Base-by-base conservation (phyloP, 768 basidiomycete genomes). In the Tulasnella calospora region DNA sequence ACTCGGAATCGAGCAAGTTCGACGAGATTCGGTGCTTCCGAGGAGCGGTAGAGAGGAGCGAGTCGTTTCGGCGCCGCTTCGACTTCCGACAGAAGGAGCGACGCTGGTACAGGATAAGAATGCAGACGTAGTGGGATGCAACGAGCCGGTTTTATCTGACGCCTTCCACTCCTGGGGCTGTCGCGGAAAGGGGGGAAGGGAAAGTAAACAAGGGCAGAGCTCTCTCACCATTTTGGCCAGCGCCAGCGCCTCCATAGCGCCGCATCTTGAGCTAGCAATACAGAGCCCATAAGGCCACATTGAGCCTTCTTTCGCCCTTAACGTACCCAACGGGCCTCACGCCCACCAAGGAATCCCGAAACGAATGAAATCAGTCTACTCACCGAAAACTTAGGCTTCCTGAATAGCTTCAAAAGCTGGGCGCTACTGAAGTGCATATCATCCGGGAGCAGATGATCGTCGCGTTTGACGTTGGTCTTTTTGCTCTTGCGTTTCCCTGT, bases 341-440 rank as follows among this genome's bases (percentile, higher is more conserved):
- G 21, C 75, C 33, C 9, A 33, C 17, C 8, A 13, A 46, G 12
- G 10, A 51, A 55, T 7, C 19, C 46, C 6, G 21, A 51, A 71
- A 75, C 2, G 36, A 5, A 27, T 74, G 78, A 80, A 72, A n/a
- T 17, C 38, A 44, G 27, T 4, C 80, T 21, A 85, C 93, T 71
- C 83, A 98, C 95, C 76, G 91, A 91, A 83, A 96, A 98, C 83
- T 95, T 95, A 46, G 97, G 97, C 85, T 99, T 99, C 82, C 98
- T 84, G 87, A 99, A 99, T 73, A 99, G 84, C 9, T 95, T 92
- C 27, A 99, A 89, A 17, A 99, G 88, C 81, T 98, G 94, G 80
- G 91, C 87, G 82, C 92, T 94, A 38, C 93, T 93, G 84, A 99
- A 99, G 84, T 98, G 96, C 92, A 97, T 96, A 83, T 99, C 98